Evolutionary conservation across 2,329 filamentous ascomycete genomes (phyloP).

Genomic region (Fusarium palustre): DNA sequence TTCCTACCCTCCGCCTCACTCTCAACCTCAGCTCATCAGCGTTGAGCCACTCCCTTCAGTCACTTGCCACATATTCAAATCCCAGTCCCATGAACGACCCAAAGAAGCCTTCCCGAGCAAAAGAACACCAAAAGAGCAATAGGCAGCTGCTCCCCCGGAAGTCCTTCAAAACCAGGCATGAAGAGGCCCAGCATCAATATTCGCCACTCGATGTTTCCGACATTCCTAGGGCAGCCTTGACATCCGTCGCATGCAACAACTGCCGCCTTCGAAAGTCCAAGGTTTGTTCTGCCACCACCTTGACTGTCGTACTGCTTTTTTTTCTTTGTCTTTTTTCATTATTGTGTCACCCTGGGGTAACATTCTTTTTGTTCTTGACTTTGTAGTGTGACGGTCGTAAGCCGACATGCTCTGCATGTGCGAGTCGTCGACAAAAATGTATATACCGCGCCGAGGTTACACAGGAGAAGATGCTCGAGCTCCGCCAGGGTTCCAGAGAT

Average conservation of each 20-base stretch:
- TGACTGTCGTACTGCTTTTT: too few relatives aligned
- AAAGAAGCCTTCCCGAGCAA: constrained; percentile 15
- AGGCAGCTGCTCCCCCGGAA: constrained; percentile 20
- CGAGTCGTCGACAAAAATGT: constrained; percentile 22
- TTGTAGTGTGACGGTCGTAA: constrained; percentile 26
- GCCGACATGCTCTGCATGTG: constrained; percentile 24
- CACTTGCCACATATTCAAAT: not conserved
- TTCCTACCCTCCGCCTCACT: not conserved
- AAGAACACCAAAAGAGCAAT: constrained; percentile 20
- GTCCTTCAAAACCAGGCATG: not conserved
- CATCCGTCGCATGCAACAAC: constrained; percentile 29
- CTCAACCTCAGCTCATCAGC: not conserved
- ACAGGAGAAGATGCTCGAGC: constrained; percentile 17
- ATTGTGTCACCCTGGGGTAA: not conserved
- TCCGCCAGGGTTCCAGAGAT: constrained; percentile 10
- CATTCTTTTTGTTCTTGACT: not conserved
- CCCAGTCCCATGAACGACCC: constrained; percentile 6
- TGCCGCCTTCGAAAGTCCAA: constrained; percentile 25
- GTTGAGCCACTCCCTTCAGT: not conserved
- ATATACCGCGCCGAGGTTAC: constrained; percentile 24
- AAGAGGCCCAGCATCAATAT: not conserved
- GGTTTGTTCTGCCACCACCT: not conserved
- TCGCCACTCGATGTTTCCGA: constrained; percentile 4
- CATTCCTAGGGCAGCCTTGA: constrained; percentile 11
- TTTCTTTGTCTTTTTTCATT: too few relatives aligned